Percentiles rank a stretch among this genome's conserved stretches.
Evolutionary conservation across 495 filamentous ascomycete genomes (phyloP).

Genomic region (Podospora didyma): DNA sequence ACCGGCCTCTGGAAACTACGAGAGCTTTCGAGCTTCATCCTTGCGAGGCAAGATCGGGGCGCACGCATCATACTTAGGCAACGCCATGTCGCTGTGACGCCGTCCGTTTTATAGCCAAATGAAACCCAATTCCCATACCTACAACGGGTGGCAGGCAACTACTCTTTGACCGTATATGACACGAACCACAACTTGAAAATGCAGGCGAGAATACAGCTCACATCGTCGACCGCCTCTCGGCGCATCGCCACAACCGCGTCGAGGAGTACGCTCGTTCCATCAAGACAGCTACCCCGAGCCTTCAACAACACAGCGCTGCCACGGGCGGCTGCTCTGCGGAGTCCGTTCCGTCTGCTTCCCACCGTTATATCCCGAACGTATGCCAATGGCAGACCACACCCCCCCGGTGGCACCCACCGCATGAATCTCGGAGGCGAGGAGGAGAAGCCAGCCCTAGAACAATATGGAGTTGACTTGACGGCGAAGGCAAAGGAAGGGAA

Average conservation of each 20-base stretch:
- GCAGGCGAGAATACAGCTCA: slow-evolving; percentile 36
- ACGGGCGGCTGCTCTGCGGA: neutral
- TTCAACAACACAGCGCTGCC: slow-evolving; percentile 14
- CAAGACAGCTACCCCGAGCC: slow-evolving; percentile 22
- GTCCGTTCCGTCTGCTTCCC: slow-evolving; percentile 21
- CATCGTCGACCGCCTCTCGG: slow-evolving; percentile 31
- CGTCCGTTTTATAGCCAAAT: neutral
- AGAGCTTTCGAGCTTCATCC: slow-evolving; percentile 26
- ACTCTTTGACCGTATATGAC: too few species aligned
- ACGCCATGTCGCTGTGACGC: neutral
- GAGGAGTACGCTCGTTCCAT: slow-evolving; percentile 23
- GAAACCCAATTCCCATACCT: too few species aligned
- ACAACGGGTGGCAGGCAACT: neutral
- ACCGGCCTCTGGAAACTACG: slow-evolving; percentile 15
- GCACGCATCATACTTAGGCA: neutral
- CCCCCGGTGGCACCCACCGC: slow-evolving; percentile 85
- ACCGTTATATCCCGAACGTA: slow-evolving; percentile 51
- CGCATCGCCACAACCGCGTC: slow-evolving; percentile 29
- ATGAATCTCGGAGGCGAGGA: slow-evolving; percentile 81
- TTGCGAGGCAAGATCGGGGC: neutral
- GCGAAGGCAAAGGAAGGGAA: slow-evolving; percentile 82
- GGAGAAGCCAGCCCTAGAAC: slow-evolving; percentile 81
- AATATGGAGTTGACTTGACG: slow-evolving; percentile 89
- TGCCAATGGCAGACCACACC: slow-evolving; percentile 75
- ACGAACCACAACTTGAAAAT: slow-evolving; percentile 15